phyloP scores from a whole-genome alignment of 768 basidiomycete species.

The Cystoderma amianthinum region DNA sequence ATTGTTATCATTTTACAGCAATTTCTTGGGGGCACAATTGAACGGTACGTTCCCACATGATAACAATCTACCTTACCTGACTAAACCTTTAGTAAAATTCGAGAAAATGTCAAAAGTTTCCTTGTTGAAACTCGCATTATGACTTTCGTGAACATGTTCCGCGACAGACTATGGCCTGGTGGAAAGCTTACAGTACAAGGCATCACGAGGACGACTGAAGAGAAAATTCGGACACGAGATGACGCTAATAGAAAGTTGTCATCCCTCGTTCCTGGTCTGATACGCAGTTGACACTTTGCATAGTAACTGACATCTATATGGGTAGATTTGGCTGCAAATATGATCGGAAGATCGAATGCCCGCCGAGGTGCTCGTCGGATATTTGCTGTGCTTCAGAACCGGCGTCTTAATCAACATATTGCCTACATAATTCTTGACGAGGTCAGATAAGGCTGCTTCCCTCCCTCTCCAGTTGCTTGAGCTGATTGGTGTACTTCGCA shows the following conservation, averaged over 20 bases:
- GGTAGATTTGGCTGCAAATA: conserved; percentile 88
- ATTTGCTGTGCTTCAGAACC: conserved; percentile 91
- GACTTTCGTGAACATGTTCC: conserved; percentile 57
- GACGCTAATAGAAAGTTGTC: conserved; percentile 90
- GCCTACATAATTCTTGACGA: conserved; percentile 86
- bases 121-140: conserved; percentile 68
- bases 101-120: conserved; percentile 63
- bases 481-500: conserved; percentile 12
- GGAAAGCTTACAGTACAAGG: conserved; percentile 61
- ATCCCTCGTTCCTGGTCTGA: conserved; percentile 81
- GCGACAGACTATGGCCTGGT: conserved; percentile 80
- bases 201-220: conserved; percentile 68
- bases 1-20: conserved; percentile 96
- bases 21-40: conserved; percentile 91
- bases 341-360: conserved; percentile 97
- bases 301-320: conserved; percentile 2
- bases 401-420: conserved; percentile 91
- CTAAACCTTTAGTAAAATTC: conserved; percentile 62
- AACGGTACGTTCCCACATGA: conserved; percentile 52
- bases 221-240: conserved; percentile 74
- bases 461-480: not conserved
- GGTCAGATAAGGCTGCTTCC: conserved; percentile 37
- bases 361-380: conserved; percentile 87
- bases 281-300: not conserved
- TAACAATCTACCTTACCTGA: not conserved